Conservation (phyloP, 495 filamentous ascomycete genomes). For the Aspergillus funiculosus region DNA sequence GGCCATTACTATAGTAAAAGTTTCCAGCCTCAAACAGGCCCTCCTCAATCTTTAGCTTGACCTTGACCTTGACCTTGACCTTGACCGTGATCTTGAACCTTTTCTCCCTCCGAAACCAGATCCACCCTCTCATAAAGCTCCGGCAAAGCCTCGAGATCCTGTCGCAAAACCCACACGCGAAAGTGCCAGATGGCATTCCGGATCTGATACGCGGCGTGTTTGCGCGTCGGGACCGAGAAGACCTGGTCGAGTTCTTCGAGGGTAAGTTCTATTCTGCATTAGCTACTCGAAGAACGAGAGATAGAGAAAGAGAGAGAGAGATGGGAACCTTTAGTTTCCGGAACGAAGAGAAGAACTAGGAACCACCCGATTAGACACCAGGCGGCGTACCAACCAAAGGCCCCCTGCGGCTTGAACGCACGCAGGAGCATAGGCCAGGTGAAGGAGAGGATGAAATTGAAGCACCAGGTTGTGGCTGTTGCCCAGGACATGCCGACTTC, state of each 20-base stretch:
- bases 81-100: too few species aligned
- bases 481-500: constrained; percentile 66
- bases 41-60: too few species aligned
- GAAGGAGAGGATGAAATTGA: constrained; percentile 51
- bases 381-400: constrained; percentile 58
- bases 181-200: constrained; percentile 47
- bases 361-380: constrained; percentile 54
- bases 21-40: too few species aligned
- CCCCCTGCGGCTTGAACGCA: constrained; percentile 50
- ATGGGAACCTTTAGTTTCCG: constrained; percentile 48
- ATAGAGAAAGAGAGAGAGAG: constrained; percentile 4
- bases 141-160: constrained; percentile 41
- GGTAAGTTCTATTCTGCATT: constrained; percentile 32
- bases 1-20: too few species aligned
- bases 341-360: constrained; percentile 50
- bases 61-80: too few species aligned
- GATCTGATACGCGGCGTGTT: constrained; percentile 44
- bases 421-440: constrained; percentile 49
- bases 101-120: constrained; percentile 49
- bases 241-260: constrained; percentile 50
- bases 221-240: constrained; percentile 48
- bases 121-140: constrained; percentile 39
- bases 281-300: not conserved
- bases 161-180: constrained; percentile 45
- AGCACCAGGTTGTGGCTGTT: constrained; percentile 47